Base-by-base conservation (phyloP, 2,329 filamentous ascomycete genomes). In the Colletotrichum camelliae region DNA sequence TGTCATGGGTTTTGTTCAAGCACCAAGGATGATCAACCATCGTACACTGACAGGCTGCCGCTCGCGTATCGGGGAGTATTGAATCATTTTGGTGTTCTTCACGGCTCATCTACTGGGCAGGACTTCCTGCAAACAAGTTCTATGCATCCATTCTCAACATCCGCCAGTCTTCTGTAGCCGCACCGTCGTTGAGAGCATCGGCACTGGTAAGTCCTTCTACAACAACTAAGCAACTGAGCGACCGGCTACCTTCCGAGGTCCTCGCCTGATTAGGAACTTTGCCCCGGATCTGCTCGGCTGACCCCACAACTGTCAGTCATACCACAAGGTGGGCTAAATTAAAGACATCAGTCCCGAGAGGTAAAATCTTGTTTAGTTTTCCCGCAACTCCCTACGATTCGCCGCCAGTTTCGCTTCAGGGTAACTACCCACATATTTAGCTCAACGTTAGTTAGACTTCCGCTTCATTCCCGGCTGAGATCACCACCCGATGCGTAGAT, bases 391-490 rank as follows among this genome's bases (percentile, higher is more conserved):
- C 0, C 55, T 18, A 16, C 13, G 24, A 2, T 58, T 58, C 24
- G 27, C 24, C 24, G 27, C 21, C 18, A 3, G 31, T 62, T 2
- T 12, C 58, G 31, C 55, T 24, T 24, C 6, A 58, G 15, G 1
- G 10, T 27, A 15, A 39, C 24, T n/a, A 39, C 60, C 69, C 60
- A 58, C 58, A 39, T n/a, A 18, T n/a, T 24, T 68, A 24, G 52
- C 27, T 67, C 35, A 13, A 67, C n/a, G 35, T 67, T 72, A 67
- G 52, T 72, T 21, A 12, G 70, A 52, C 15, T 72, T 37, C 70
- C 35, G 70, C 65, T 5, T 43, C 31, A n/a, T 52, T 5, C 43
- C 35, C 70, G 70, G 62, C 7, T 7, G 3, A 67, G 52, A n/a
- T 24, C 43, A 39, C 29, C n/a, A 18, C 43, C n/a, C 10, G 60